Evolutionary conservation across 1,284 basidiomycete genomes (phyloP), one percentile per base, ranked within the genome.

Genomic region (Naganishia cerealis): DNA sequence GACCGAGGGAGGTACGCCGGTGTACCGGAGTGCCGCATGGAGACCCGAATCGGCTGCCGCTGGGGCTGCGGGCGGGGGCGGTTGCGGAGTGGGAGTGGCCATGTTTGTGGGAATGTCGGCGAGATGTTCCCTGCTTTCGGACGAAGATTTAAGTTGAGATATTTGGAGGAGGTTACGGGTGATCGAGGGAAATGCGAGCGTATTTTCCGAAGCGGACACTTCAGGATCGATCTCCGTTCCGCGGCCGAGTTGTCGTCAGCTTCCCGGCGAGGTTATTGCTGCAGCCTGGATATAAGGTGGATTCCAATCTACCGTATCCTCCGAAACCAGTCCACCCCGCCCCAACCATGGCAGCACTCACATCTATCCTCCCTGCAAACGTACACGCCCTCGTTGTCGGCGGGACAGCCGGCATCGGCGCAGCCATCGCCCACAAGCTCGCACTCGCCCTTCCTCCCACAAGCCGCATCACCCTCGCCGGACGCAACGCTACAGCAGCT

Each of bases 1-100:
- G 16, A 83, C 79, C 6, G 73, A 74, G 52, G 78, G 77, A 10
- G 83, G 83, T 7, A 84, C 74, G 66, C 83, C 83, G 33, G 83
- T 82, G 74, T 80, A 81, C 70, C 78, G 76, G 42, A 84, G 77
- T 8, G 81, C 80, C 18, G 36, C 50, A 10, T 53, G 50, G 24
- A 63, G 38, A 6, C 61, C 61, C 8, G 66, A 67, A 10, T 67
- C 57, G 0, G 56, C 24, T 16, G 33, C 38, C n/a, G 57, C 46
- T 24, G 57, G 56, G 8, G 39, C 33, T 21, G 65, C 54, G 18
- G 29, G 26, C 5, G 66, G 33, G 5, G 57, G 52, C 36, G 57
- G 65, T n/a, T 43, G 59, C n/a, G 18, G 29, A 6, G 29, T 33
- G 29, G 29, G 46, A 15, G 46, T 15, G 46, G 46, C 46, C 46